Base-by-base conservation (phyloP, 257 asterid species). In the Solanum chilense region DNA sequence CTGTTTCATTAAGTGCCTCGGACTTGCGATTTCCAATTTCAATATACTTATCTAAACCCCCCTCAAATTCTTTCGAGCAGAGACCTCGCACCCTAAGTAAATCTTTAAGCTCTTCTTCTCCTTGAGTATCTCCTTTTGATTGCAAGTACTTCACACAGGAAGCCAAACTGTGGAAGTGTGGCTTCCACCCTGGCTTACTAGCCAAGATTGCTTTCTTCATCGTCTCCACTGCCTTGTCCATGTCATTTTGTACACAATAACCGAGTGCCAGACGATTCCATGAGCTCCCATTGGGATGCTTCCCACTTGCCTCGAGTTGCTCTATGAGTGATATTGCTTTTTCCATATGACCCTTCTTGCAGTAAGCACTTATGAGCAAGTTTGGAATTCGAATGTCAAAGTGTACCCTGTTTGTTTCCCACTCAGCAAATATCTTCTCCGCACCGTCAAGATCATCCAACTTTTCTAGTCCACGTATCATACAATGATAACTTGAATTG, bases 261-360 rank as follows among this genome's bases (percentile, higher is more conserved):
- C 96, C 94, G 5, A 49, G 58, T 58, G 93, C 93, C 90, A 94
- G 73, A 70, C 49, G 88, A 58, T 80, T 71, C 95, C 96, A 92
- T 12, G 93, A 90, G 85, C 85, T 89, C 10, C 92, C 81, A 25
- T 42, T 68, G 0, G 93, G 92, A 73, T 90, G 87, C 81, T 58
- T 52, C 42, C 93, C 93, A 18, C 69, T 21, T 41, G 66, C 92
- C 12, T 76, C 8, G 1, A 90, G 44, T 77, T 86, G 80, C 35
- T 86, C 88, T 29, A 93, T 45, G 41, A 92, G 23, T 64, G 73
- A 35, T 78, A 90, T 92, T 5, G 94, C 95, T 85, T 92, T 91
- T 58, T 64, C 89, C 42, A 88, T 83, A 21, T 45, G 86, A 71
- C 94, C 93, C 76, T 71, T 90, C 88, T 83, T 91, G 91, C 95